Evolutionary conservation across 2,329 filamentous ascomycete genomes (phyloP).

Genomic region (Alternaria viburni): DNA sequence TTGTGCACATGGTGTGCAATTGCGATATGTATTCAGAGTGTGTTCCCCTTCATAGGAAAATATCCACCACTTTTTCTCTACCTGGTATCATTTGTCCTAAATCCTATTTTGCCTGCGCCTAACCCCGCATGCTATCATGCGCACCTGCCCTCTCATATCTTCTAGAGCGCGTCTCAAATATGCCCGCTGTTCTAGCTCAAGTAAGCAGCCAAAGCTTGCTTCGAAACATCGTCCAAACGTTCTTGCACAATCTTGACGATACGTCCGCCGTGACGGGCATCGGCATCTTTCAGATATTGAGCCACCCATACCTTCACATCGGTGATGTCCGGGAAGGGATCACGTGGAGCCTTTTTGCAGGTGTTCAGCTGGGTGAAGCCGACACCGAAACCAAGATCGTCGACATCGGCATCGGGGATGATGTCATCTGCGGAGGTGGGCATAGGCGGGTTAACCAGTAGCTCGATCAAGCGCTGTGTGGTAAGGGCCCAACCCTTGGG

Average conservation of each 20-base stretch:
- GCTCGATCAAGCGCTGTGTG: constrained; percentile 84
- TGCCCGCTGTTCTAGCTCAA: constrained; percentile 14
- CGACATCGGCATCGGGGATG: constrained; percentile 86
- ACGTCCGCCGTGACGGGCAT: constrained; percentile 73
- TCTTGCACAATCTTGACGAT: constrained; percentile 75
- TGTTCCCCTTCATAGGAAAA: not conserved
- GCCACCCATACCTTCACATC: constrained; percentile 86
- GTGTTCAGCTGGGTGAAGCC: constrained; percentile 95
- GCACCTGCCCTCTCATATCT: not conserved
- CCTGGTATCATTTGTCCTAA: constrained; percentile 26
- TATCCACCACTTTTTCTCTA: constrained; percentile 9
- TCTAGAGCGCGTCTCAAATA: not conserved
- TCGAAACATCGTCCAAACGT: constrained; percentile 61
- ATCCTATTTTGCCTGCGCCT: not conserved
- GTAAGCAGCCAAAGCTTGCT: constrained; percentile 48
- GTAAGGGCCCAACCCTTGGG: constrained; percentile 85
- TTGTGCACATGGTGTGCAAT: constrained; percentile 1
- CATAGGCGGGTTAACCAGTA: constrained; percentile 87
- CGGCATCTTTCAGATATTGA: constrained; percentile 76
- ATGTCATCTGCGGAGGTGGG: constrained; percentile 71
- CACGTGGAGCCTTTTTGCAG: constrained; percentile 74
- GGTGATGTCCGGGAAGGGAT: constrained; percentile 85
- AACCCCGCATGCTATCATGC: not conserved
- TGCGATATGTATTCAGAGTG: not conserved
- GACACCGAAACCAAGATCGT: constrained; percentile 93